These are phyloP conservation scores for Cystobasidiopsis lactophilus DNA, from an alignment of 768 basidiomycete genomes.

Conservation along the genomic window DNA sequence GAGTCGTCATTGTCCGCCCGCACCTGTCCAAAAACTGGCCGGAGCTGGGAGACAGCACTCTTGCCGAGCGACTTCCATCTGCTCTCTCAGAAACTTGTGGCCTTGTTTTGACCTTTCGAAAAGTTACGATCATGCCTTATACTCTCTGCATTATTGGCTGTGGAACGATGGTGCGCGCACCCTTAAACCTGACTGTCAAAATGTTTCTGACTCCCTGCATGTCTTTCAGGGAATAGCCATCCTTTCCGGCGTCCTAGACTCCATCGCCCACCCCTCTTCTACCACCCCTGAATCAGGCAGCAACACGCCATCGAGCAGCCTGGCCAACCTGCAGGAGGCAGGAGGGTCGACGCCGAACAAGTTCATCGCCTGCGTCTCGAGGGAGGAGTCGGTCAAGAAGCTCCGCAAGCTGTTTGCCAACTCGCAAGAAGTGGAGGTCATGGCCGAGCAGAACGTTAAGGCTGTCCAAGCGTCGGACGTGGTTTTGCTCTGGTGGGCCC, in stretches of 20 bases:
- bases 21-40: too few species aligned
- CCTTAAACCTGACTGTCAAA: too few species aligned
- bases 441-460: slow-evolving; percentile 44
- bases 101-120: too few species aligned
- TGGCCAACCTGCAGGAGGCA: slow-evolving; percentile 12
- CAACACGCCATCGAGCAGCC: slow-evolving; percentile 11
- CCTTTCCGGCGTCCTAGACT: slow-evolving; percentile 71
- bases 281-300: slow-evolving; percentile 24
- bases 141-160: too few species aligned
- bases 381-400: slow-evolving; percentile 48
- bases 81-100: too few species aligned
- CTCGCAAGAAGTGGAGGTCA: slow-evolving; percentile 45
- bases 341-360: slow-evolving; percentile 53
- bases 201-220: too few species aligned
- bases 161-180: too few species aligned
- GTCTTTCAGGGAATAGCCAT: slow-evolving; percentile 53
- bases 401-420: slow-evolving; percentile 39
- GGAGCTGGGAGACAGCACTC: too few species aligned
- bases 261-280: slow-evolving; percentile 43
- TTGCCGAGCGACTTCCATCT: too few species aligned
- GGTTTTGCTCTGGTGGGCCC: slow-evolving; percentile 57
- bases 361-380: slow-evolving; percentile 71
- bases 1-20: too few species aligned
- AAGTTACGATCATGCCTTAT: too few species aligned
- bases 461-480: slow-evolving; percentile 60